These are phyloP conservation scores for Talaromyces islandicus DNA, from an alignment of 2,329 filamentous ascomycete species.

Conservation along the genomic window DNA sequence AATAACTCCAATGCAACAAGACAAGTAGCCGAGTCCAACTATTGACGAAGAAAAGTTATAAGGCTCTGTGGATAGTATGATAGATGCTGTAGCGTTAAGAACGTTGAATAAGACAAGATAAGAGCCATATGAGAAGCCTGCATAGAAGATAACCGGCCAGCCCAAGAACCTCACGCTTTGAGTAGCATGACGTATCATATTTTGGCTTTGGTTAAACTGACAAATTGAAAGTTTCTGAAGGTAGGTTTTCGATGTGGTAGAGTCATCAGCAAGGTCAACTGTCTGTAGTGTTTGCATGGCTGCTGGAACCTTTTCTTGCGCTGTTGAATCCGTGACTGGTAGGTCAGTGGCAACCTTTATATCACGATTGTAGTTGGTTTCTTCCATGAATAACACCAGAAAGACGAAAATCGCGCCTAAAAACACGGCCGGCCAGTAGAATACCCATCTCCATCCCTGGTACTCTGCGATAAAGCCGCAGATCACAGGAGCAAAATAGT, in stretches of 20 bases:
- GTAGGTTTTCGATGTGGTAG: conserved; percentile 25
- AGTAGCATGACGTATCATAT: conserved; percentile 26
- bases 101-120: conserved; percentile 37
- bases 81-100: conserved; percentile 32
- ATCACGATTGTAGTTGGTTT: conserved; percentile 45
- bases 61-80: conserved; percentile 28
- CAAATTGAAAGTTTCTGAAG: conserved; percentile 27
- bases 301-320: not conserved
- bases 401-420: conserved; percentile 40
- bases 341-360: not conserved
- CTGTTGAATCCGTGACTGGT: not conserved
- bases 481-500: conserved; percentile 41
- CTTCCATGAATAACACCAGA: conserved; percentile 51
- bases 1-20: conserved; percentile 28
- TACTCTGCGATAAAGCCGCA: conserved; percentile 43
- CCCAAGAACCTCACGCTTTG: conserved; percentile 29
- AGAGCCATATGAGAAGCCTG: conserved; percentile 34
- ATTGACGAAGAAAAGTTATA: conserved; percentile 35
- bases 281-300: not conserved
- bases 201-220: conserved; percentile 23
- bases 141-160: conserved; percentile 36
- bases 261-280: conserved; percentile 4
- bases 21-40: conserved; percentile 33
- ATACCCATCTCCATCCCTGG: conserved; percentile 43
- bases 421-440: conserved; percentile 50